Evolutionary conservation across 495 filamentous ascomycete genomes (phyloP), one percentile per base, ranked within the genome.

Genomic region (Letharia columbiana): DNA sequence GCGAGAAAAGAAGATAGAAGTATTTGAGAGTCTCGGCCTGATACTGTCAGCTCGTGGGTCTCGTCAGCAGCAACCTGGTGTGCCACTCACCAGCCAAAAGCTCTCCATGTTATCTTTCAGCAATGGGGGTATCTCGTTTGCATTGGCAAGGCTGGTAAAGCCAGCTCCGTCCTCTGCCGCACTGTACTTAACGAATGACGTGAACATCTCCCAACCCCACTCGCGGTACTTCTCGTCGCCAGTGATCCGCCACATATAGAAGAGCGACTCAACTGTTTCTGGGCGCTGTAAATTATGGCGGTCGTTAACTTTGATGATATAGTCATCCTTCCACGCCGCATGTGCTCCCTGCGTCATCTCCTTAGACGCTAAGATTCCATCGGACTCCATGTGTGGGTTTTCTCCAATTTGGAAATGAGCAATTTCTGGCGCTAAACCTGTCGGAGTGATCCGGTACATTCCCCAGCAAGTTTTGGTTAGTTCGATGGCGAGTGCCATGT

Each of bases 191-290:
- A 92, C 78, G 74, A 99, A 98, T 2, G 87, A 84, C 77, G 92
- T 86, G 79, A 99, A 99, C 84, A 98, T 98, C 68, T 95, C 87
- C 94, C 94, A 99, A 11, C 95, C 94, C 94, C 94, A 98, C 67
- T 96, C 83, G 18, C 94, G 85, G 75, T 99, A 99, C 68, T 84
- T 90, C 37, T 83, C 80, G 66, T 99, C 92, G 40, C 90, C 92
- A 23, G 94, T 99, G 73, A 99, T 93, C 62, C 94, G 87, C 88
- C 93, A 99, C 92, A 99, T 95, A 77, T 98, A 94, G 75, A 98
- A 91, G 60, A 99, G 79, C 63, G 89, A 92, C 75, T 98, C 94
- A 54, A 97, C 86, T 1, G 94, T 96, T 76, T 98, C 95, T 8
- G 94, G 94, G 37, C 94, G 84, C 78, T 96, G 94, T n/a, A 98